Evolutionary conservation across 2,329 filamentous ascomycete species (phyloP), one percentile per base, ranked within the genome.

Genomic region (Talaromyces amestolkiae): DNA sequence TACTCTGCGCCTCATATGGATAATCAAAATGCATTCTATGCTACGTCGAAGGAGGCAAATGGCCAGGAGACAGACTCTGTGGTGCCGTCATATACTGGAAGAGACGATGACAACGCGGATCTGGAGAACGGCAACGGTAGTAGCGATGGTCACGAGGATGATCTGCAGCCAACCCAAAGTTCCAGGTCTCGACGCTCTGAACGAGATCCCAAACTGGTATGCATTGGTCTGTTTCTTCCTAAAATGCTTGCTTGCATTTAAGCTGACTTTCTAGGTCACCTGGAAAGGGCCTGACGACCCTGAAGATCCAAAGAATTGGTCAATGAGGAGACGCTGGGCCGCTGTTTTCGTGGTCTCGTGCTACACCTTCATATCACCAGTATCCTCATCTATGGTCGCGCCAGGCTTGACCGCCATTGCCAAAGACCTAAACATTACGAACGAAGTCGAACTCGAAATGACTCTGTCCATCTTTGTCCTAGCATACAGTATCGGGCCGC

Each of bases 321-420:
- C 79, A 0, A 76, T 75, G 35, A 76, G 74, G 37, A 83, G 81
- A 72, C 89, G 88, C 74, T 89, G 86, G 87, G 75, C 77, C 1
- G 82, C 82, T 22, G 83, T 85, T 2, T 76, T 86, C 45, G 79
- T 86, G 63, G 78, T 88, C 35, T 83, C 86, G 0, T 77, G 79
- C 59, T 87, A 87, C 72, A 87, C 86, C 2, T 82, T 89, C 68
- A 85, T 89, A 66, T 87, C 86, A 2, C 87, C 88, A 0, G 85
- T 90, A 31, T 86, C 87, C 1, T 87, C 85, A 4, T 85, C 85
- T 41, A 89, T 89, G 83, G 73, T 85, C 2, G 81, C 84, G 0
- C 84, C 84, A 0, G 83, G 81, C 0, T 70, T 90, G 45, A 72
- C 74, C 10, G 73, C 79, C 2, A 85, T 90, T 58, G 79, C 81